Base-by-base conservation (phyloP, 2,329 filamentous ascomycete genomes). In the Fusarium ambrosium region DNA sequence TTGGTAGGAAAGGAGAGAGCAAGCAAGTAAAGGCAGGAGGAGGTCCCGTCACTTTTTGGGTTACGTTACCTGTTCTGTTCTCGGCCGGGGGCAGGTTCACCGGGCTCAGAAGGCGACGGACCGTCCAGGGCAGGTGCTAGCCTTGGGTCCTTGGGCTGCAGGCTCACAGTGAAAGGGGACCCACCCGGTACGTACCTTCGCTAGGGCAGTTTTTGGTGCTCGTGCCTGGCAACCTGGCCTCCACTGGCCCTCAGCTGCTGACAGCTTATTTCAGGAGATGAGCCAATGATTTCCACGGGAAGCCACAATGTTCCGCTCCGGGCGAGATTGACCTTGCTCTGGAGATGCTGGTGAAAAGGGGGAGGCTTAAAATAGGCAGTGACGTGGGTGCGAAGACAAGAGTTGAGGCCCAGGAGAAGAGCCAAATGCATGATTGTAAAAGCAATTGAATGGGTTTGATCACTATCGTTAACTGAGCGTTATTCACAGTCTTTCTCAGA, bases 41-140 rank as follows among this genome's bases (percentile, higher is more conserved):
- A 32, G 27, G 48, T 29, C 24, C 43, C 65, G 62, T 80, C 71
- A 78, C 77, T 78, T 77, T 80, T 77, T 77, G 73, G 81, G 72
- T 75, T 74, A 74, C 72, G 80, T 78, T 79, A 82, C 78, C 78
- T 82, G 80, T 82, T 81, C 79, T 82, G 77, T 81, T 81, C 74
- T 66, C 72, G 68, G 75, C 34, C 53, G 43, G 32, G 72, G 71
- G 69, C 68, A 59, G 73, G 48, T 32, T 53, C 66, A 73, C 32
- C 32, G 32, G 32, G 32, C 32, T 32, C 32, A 34, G 32, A 66
- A 70, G 64, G 61, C 62, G 65, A 72, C 45, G 68, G 64, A 34
- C 65, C 56, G 68, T 43, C 45, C 68, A 74, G 71, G 72, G 64
- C 64, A 71, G 68, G 62, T 75, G 36, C 56, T 53, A 32, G 24